A percentile compares a stretch with the other conserved stretches of the same genome.
Evolutionary conservation across 1,284 basidiomycete species (phyloP).

Genomic region (Rhodotorula sp.): DNA sequence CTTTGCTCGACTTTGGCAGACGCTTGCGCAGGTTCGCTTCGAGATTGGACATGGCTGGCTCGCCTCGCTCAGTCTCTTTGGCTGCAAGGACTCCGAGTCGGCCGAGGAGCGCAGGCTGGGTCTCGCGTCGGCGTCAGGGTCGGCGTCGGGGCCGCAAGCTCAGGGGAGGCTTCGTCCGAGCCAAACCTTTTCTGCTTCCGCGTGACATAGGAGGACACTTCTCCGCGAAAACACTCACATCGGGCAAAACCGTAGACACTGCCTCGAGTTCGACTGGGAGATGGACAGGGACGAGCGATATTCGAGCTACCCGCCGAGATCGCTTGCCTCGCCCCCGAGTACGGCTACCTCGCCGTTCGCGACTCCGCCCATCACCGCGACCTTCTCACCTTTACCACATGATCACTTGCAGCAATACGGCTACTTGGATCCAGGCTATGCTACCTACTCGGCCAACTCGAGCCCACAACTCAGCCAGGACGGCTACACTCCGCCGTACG

Average conservation of each 20-base stretch:
- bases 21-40: constrained; percentile 2
- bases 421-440: neutral
- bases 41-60: constrained; percentile 4
- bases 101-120: neutral
- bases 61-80: too few relatives aligned
- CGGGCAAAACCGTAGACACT: neutral
- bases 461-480: too few relatives aligned
- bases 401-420: neutral
- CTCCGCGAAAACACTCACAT: too few relatives aligned
- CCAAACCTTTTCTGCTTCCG: too few relatives aligned
- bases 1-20: constrained; percentile 49
- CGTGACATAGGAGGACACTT: too few relatives aligned
- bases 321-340: neutral
- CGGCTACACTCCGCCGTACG: too few relatives aligned
- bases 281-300: neutral
- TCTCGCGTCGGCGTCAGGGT: too few relatives aligned
- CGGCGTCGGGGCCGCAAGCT: too few relatives aligned
- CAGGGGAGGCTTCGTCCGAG: too few relatives aligned
- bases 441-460: neutral
- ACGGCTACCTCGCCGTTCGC: neutral
- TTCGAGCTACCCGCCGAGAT: neutral
- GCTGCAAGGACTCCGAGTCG: neutral
- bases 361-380: neutral
- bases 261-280: neutral
- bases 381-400: neutral